phyloP scores from a whole-genome alignment of 2,329 filamentous ascomycete species.

The Alternaria metachromatica region DNA sequence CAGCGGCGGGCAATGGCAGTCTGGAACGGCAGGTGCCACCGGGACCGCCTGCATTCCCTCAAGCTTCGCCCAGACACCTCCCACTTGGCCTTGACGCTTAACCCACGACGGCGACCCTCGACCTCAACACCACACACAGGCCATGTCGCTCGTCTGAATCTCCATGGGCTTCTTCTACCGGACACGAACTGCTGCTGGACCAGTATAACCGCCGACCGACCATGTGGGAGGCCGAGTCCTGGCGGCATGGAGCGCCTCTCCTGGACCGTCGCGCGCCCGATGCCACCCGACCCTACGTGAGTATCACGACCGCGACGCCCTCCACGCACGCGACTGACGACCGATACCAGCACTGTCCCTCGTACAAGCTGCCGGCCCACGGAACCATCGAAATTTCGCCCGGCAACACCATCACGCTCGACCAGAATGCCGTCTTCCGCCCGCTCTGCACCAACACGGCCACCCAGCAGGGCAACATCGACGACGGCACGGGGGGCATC shows the following conservation, averaged over 20 bases:
- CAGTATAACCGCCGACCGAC: constrained; percentile 40
- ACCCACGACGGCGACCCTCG: constrained; percentile 16
- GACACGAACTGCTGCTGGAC: constrained; percentile 41
- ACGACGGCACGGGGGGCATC: constrained; percentile 46
- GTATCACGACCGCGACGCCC: constrained; percentile 19
- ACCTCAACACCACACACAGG: constrained; percentile 13
- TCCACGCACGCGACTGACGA: constrained; percentile 29
- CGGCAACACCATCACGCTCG: constrained; percentile 65
- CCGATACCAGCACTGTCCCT: constrained; percentile 61
- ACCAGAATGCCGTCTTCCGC: constrained; percentile 65
- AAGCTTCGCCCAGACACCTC: constrained; percentile 27
- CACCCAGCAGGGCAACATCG: constrained; percentile 43
- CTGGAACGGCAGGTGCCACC: constrained; percentile 21
- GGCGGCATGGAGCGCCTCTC: constrained; percentile 32
- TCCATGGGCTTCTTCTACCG: constrained; percentile 36
- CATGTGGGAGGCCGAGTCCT: constrained; percentile 38
- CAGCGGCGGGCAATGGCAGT: neutral
- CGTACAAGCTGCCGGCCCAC: constrained; percentile 66
- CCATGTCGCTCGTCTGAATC: constrained; percentile 31
- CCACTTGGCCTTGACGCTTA: constrained; percentile 35
- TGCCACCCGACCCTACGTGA: constrained; percentile 40
- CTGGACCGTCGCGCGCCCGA: constrained; percentile 32
- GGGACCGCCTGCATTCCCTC: constrained; percentile 14
- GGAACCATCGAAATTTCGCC: constrained; percentile 62
- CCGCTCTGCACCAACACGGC: constrained; percentile 59